Evolutionary conservation across 371 early-diverging fungal species (phyloP).

Genomic region (Mortierella sp.): DNA sequence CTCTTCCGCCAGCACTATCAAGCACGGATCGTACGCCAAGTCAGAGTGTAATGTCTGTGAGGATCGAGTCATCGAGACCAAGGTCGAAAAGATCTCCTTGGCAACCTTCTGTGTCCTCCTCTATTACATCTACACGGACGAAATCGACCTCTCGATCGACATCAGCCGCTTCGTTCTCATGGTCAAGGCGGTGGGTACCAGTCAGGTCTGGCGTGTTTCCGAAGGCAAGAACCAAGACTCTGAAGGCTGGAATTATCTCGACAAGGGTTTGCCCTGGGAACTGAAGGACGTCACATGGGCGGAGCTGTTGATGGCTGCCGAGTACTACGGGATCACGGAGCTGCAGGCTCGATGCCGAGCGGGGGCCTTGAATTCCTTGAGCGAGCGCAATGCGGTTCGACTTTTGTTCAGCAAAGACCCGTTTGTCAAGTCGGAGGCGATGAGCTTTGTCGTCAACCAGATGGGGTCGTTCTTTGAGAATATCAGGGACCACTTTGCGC

Average conservation of each 20-base stretch:
- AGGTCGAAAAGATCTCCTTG: background rate
- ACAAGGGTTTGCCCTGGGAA: background rate
- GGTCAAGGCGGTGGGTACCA: background rate
- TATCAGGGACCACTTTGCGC: background rate
- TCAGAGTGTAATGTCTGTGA: background rate
- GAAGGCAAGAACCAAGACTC: background rate
- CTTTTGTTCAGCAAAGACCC: background rate
- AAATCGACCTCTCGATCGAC: constrained; percentile 2
- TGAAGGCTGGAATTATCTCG: background rate
- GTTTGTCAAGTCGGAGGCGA: too few relatives aligned
- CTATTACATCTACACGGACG: constrained; percentile 17
- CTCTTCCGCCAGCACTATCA: background rate
- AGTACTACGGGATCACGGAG: background rate
- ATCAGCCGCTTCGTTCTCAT: constrained; percentile 1
- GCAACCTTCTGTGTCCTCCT: constrained; percentile 15
- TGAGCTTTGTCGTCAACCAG: background rate
- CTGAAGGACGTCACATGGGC: constrained; percentile 10
- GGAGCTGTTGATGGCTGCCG: background rate
- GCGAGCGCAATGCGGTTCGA: background rate
- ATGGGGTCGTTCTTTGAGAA: background rate
- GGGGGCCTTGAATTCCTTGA: background rate
- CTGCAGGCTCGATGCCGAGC: background rate
- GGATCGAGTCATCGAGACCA: background rate
- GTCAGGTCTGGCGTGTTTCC: background rate
- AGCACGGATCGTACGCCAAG: background rate